phyloP scores from a whole-genome alignment of 805 yeast genomes.

The Suhomyces xylopsoci region DNA sequence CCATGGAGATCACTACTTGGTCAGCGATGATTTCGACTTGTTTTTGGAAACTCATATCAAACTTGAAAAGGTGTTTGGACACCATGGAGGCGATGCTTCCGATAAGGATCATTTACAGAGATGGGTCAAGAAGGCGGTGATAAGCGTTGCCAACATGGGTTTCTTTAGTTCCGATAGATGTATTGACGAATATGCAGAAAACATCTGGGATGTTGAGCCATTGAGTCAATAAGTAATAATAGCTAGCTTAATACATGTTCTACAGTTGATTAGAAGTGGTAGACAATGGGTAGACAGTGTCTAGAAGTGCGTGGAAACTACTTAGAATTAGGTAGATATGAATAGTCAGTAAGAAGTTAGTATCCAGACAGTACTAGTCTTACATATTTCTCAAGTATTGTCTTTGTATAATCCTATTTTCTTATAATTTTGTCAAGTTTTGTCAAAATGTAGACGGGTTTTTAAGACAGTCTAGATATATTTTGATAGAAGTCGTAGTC shows the following conservation, averaged over 20 bases:
- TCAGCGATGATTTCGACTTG: constrained; percentile 84
- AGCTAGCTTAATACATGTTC: background rate
- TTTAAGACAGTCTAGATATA: too few species aligned
- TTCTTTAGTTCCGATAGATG: constrained; percentile 90
- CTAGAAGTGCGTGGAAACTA: too few species aligned
- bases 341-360: background rate
- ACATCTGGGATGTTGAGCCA: constrained; percentile 91
- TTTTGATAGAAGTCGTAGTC: too few species aligned
- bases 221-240: constrained; percentile 19
- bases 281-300: background rate
- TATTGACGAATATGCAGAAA: constrained; percentile 87
- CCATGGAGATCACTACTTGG: constrained; percentile 85
- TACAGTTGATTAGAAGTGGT: background rate
- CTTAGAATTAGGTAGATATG: too few species aligned
- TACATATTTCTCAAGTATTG: too few species aligned
- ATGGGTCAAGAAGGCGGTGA: constrained; percentile 77
- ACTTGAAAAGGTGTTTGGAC: constrained; percentile 67
- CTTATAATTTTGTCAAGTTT: too few species aligned
- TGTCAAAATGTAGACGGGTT: too few species aligned
- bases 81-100: constrained; percentile 38
- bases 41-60: constrained; percentile 77
- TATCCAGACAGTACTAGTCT: too few species aligned
- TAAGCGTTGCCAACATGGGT: constrained; percentile 88
- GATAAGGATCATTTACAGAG: constrained; percentile 52
- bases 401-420: too few species aligned